Evolutionary conservation across 2,329 filamentous ascomycete genomes (phyloP), one percentile per base, ranked within the genome.

Genomic region (Aschersonia sp.): DNA sequence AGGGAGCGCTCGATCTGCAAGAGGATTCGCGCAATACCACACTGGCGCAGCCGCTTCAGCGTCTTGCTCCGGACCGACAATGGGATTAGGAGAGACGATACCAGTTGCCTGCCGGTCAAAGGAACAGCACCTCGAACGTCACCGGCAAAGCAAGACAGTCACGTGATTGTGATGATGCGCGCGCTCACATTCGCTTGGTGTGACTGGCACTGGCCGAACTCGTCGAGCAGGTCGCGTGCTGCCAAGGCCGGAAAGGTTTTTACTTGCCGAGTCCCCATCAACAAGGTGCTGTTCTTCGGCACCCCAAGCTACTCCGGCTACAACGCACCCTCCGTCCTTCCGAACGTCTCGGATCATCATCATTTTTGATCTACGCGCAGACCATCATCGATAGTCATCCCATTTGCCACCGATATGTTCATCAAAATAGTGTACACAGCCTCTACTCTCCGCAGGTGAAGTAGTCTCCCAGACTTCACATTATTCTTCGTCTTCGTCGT

Each of bases 401-500:
- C 22, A 22, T 22, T 22, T 22, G 22, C 22, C 22, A 4, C 22
- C 22, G 3, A 22, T 22, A 22, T 22, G 22, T 22, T 22, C 22
- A 22, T 22, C 4, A 2, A 22, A 22, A 22, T 22, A 22, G 22
- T 22, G 22, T 22, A 22, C 22, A 22, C 22, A 22, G 22, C 22
- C 22, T 22, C 22, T 22, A 2, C 22, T 22, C 22, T 22, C 22
- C 22, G 22, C 22, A 22, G 22, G 22, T 22, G 22, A 22, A 22
- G 22, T 22, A 2, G 22, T 22, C 22, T 22, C 22, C 22, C 22
- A 22, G 22, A 22, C 35, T 12, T 37, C 4, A 12, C 35, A 37
- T 37, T 12, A 37, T 37, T 44, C 42, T 47, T 63, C 63, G 37
- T 83, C 81, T 29, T 84, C 83, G 9, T 86, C 84, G 37, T 83